Percentiles rank a stretch among this genome's conserved stretches.
Evolutionary conservation across 2,329 filamentous ascomycete species (phyloP).

Genomic region (Botrytis byssoidea): DNA sequence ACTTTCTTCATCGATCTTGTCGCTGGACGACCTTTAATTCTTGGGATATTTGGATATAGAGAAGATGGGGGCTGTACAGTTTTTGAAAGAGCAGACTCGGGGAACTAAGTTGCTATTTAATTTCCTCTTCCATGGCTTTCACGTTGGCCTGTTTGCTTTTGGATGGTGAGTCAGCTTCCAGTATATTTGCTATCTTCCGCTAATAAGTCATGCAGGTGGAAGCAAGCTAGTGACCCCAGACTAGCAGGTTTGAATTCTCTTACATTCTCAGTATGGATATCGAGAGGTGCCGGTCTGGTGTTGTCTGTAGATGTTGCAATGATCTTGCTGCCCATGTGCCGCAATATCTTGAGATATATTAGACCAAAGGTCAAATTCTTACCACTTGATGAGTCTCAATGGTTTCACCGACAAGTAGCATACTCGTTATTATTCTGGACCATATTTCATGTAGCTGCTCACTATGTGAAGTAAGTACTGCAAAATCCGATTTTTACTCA

Average conservation of each 20-base stretch:
- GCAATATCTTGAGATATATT: slow-evolving; percentile 80
- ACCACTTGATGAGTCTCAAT: slow-evolving; percentile 93
- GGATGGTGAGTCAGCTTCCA: slow-evolving; percentile 67
- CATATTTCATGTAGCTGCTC: slow-evolving; percentile 69
- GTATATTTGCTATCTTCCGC: background rate
- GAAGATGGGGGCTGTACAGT: slow-evolving; percentile 32
- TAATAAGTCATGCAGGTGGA: slow-evolving; percentile 58
- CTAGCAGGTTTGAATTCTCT: slow-evolving; percentile 79
- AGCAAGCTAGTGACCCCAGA: slow-evolving; percentile 67
- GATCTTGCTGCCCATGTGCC: slow-evolving; percentile 91
- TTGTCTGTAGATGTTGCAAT: slow-evolving; percentile 81
- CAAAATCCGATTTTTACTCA: background rate
- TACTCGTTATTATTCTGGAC: slow-evolving; percentile 86
- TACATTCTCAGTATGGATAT: slow-evolving; percentile 90
- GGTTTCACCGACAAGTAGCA: slow-evolving; percentile 94
- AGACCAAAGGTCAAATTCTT: slow-evolving; percentile 85
- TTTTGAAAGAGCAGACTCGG: slow-evolving; percentile 63
- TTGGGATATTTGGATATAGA: slow-evolving; percentile 28
- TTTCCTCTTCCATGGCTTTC: slow-evolving; percentile 74
- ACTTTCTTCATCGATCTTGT: slow-evolving; percentile 39
- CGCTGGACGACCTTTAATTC: slow-evolving; percentile 56
- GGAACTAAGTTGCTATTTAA: slow-evolving; percentile 75
- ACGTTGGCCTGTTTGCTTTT: slow-evolving; percentile 74
- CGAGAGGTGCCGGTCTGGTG: slow-evolving; percentile 85
- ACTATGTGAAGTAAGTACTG: slow-evolving; percentile 84